Evolutionary conservation across 1,139 yeast genomes (phyloP).

Genomic region (Blastobotrys arbuscula): DNA sequence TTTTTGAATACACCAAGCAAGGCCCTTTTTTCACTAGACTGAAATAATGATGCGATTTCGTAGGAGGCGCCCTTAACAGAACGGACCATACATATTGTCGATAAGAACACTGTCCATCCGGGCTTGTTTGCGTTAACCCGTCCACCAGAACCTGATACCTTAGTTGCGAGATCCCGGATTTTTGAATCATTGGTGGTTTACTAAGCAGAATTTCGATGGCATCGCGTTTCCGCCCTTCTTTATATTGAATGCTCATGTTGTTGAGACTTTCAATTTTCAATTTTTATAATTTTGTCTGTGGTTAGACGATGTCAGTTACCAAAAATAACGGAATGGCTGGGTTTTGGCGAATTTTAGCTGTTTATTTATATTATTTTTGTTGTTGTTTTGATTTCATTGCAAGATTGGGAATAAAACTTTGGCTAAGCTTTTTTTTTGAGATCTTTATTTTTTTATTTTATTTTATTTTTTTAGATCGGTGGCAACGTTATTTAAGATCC

Average conservation of each 20-base stretch:
- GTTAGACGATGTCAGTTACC: too few relatives aligned
- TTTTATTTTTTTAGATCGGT: too few relatives aligned
- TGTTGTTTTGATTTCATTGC: background rate
- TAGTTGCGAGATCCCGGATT: conserved; percentile 69
- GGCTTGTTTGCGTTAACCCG: conserved; percentile 53
- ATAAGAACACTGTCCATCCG: conserved; percentile 50
- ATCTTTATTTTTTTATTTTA: background rate
- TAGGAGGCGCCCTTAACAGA: conserved; percentile 58
- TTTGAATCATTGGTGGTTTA: conserved; percentile 55
- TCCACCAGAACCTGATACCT: conserved; percentile 75
- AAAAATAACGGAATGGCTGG: background rate
- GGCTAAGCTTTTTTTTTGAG: too few relatives aligned
- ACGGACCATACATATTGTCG: conserved; percentile 81
- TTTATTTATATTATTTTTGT: background rate
- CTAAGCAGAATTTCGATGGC: conserved; percentile 60
- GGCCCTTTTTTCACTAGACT: conserved; percentile 54
- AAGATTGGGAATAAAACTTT: too few relatives aligned
- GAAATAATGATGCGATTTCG: conserved; percentile 49
- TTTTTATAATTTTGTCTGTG: too few relatives aligned
- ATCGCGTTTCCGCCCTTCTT: conserved; percentile 43
- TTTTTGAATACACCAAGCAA: conserved; percentile 56
- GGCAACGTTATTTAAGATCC: too few relatives aligned
- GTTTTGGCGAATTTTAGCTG: background rate
- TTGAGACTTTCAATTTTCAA: too few relatives aligned
- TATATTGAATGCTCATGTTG: background rate